Conservation (phyloP, 2,329 filamentous ascomycete genomes). For the Claviceps humidiphila region DNA sequence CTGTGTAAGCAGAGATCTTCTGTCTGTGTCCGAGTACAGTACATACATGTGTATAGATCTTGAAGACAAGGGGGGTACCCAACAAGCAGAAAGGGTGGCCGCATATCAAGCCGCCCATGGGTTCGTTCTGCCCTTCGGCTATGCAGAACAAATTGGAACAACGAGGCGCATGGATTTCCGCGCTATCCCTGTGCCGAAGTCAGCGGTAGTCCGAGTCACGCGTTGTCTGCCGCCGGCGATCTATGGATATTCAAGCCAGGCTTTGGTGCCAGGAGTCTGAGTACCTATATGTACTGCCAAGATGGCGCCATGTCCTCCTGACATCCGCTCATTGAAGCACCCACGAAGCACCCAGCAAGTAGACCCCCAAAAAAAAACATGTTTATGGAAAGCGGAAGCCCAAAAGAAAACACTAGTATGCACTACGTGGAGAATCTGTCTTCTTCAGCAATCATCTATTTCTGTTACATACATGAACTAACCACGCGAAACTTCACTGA, state of each 20-base stretch:
- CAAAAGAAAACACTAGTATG: background rate
- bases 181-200: background rate
- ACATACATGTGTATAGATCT: background rate
- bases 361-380: no score
- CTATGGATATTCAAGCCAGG: no score
- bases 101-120: constrained; percentile 1
- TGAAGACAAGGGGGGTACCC: background rate
- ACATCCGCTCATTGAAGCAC: no score
- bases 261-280: background rate
- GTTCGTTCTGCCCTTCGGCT: background rate
- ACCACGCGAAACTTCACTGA: background rate
- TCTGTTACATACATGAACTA: background rate
- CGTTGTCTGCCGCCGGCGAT: no score
- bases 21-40: background rate
- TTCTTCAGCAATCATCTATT: background rate
- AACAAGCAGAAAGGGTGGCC: background rate
- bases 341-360: no score
- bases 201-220: background rate
- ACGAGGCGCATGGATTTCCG: background rate
- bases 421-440: background rate
- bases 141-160: constrained; percentile 1
- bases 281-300: background rate
- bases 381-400: no score
- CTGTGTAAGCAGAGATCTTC: background rate
- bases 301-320: no score